phyloP scores from a whole-genome alignment of 352 stramenopile species.

The Pythium dissimile region DNA sequence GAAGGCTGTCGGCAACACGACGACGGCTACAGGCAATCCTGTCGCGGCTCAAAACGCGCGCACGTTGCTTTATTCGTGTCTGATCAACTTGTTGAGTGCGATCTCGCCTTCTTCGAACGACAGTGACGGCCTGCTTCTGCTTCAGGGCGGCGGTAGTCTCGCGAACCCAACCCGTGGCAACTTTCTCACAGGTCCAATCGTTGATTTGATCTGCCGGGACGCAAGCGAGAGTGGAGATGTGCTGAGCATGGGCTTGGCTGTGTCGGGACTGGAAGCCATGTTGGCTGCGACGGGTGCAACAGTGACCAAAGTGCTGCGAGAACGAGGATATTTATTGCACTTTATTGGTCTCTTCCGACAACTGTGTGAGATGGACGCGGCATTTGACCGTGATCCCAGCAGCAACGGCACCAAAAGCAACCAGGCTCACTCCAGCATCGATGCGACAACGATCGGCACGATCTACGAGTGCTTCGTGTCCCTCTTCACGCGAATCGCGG shows the following conservation, averaged over 20 bases:
- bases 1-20: slow-evolving; percentile 56
- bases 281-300: slow-evolving; percentile 44
- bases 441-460: slow-evolving; percentile 63
- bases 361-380: slow-evolving; percentile 65
- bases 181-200: slow-evolving; percentile 49
- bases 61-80: slow-evolving; percentile 72
- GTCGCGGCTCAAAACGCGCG: slow-evolving; percentile 70
- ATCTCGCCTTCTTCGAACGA: slow-evolving; percentile 5
- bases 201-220: slow-evolving; percentile 71
- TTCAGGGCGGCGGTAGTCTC: slow-evolving; percentile 13
- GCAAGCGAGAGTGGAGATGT: slow-evolving; percentile 75
- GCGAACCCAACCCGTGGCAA: slow-evolving; percentile 18
- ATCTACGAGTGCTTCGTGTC: slow-evolving; percentile 85
- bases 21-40: slow-evolving; percentile 60
- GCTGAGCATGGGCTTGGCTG: slow-evolving; percentile 76
- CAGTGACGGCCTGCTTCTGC: not conserved
- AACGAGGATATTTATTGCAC: slow-evolving; percentile 76
- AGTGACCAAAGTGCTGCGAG: slow-evolving; percentile 56
- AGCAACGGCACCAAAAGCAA: slow-evolving; percentile 30
- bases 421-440: slow-evolving; percentile 49
- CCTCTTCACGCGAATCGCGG: slow-evolving; percentile 62
- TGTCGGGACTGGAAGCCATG: slow-evolving; percentile 69
- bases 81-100: slow-evolving; percentile 57
- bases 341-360: slow-evolving; percentile 79
- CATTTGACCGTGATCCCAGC: slow-evolving; percentile 41